These are phyloP conservation scores for Pseudisothecium myosuroides DNA, from an alignment of 225 moss, liverwort and hornwort genomes.

Conservation along the genomic window DNA sequence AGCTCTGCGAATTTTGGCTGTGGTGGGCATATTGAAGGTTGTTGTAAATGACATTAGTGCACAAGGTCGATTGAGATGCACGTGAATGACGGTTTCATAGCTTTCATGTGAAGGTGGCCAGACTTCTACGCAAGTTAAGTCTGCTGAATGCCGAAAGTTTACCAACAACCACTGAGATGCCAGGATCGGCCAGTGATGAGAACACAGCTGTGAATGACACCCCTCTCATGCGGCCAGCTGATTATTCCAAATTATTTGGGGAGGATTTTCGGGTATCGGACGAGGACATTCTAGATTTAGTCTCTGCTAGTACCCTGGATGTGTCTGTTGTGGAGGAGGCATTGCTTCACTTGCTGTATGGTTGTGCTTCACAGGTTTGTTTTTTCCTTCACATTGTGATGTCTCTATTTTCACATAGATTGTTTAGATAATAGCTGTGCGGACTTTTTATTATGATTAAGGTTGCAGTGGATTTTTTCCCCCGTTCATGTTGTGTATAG, in stretches of 20 bases:
- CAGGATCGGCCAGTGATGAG: conserved; percentile 42
- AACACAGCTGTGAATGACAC: conserved; percentile 17
- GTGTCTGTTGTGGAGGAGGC: conserved; percentile 82
- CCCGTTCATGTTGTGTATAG: background rate
- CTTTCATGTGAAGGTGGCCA: conserved; percentile 58
- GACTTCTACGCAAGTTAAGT: conserved; percentile 65
- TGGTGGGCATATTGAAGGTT: background rate
- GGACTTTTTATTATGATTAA: background rate
- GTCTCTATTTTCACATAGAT: background rate
- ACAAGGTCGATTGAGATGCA: background rate
- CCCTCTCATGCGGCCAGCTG: conserved; percentile 34
- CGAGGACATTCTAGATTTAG: conserved; percentile 62
- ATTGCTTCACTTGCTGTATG: conserved; percentile 71
- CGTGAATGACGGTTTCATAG: background rate
- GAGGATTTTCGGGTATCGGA: conserved; percentile 61
- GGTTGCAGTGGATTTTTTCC: background rate
- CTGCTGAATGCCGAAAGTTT: conserved; percentile 30
- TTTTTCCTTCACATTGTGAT: background rate
- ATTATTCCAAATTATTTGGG: conserved; percentile 81
- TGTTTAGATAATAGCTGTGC: background rate
- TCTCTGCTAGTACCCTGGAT: conserved; percentile 46
- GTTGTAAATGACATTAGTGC: background rate
- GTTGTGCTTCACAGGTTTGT: conserved; percentile 68
- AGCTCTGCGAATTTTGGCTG: background rate
- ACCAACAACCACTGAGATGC: conserved; percentile 18